A percentile compares a stretch with the other conserved stretches of the same genome.
Evolutionary conservation across 108 stramenopile genomes (phyloP).

Genomic region (Fistulifera solaris): DNA sequence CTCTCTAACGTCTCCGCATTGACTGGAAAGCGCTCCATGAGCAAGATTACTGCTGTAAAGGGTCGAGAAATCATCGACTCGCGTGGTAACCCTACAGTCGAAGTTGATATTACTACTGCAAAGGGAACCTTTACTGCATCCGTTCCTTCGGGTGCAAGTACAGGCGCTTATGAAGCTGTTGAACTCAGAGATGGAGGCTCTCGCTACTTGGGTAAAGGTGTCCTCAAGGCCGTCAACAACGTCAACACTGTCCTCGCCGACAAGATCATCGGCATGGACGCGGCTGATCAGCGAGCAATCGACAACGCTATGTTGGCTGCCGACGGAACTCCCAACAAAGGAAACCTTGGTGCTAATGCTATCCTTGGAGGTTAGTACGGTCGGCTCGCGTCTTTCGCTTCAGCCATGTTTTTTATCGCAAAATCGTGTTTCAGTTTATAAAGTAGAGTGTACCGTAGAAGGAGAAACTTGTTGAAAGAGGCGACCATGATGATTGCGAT

Average conservation of each 20-base stretch:
- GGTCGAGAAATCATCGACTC: conserved; percentile 98
- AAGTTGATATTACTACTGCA: conserved; percentile 83
- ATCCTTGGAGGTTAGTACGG: conserved; percentile 90
- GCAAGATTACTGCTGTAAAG: conserved; percentile 71
- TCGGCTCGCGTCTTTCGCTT: too few relatives aligned
- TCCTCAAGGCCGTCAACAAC: conserved; percentile 86
- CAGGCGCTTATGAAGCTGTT: conserved; percentile 92
- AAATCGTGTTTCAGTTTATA: too few relatives aligned
- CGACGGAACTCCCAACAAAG: conserved; percentile 96
- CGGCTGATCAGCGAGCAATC: conserved; percentile 83
- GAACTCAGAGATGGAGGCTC: conserved; percentile 97
- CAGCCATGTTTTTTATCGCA: too few relatives aligned
- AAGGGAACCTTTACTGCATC: conserved; percentile 76
- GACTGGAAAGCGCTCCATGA: too few relatives aligned
- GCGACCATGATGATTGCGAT: neutral
- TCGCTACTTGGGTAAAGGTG: conserved; percentile 98
- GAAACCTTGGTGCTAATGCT: conserved; percentile 96
- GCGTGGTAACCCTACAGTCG: conserved; percentile 99
- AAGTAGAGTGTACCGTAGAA: too few relatives aligned
- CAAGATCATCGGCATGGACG: conserved; percentile 90
- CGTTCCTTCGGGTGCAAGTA: conserved; percentile 97
- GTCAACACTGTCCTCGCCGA: conserved; percentile 90
- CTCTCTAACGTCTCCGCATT: too few relatives aligned
- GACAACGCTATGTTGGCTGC: conserved; percentile 88
- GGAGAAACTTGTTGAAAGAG: neutral